These are phyloP conservation scores for Lablab purpureus DNA, from an alignment of 306 rosid genomes.

Conservation along the genomic window DNA sequence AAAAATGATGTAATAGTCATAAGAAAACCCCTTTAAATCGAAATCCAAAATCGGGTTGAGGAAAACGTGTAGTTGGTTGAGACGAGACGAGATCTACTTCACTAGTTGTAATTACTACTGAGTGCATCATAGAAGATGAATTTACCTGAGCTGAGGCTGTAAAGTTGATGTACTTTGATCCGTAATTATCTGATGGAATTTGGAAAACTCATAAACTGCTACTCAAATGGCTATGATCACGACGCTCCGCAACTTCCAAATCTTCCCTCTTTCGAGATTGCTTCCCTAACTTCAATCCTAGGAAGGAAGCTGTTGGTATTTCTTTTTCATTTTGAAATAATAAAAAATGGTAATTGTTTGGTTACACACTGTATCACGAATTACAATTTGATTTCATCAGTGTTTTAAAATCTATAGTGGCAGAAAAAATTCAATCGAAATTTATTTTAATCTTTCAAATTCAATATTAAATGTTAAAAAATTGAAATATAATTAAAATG, in stretches of 20 bases:
- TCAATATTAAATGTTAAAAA: too few relatives aligned
- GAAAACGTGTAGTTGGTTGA: neutral
- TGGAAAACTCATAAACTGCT: neutral
- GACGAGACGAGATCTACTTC: slow-evolving; percentile 4
- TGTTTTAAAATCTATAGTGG: too few relatives aligned
- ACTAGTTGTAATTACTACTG: neutral
- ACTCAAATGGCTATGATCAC: neutral
- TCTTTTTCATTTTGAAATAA: too few relatives aligned
- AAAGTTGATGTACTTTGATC: slow-evolving; percentile 32
- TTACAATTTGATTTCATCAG: too few relatives aligned
- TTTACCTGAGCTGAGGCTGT: slow-evolving; percentile 22
- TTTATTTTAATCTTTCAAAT: too few relatives aligned
- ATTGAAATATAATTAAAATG: too few relatives aligned
- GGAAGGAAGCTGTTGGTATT: too few relatives aligned
- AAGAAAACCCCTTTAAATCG: slow-evolving; percentile 13
- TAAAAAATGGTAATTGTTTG: too few relatives aligned
- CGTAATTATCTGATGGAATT: slow-evolving; percentile 19
- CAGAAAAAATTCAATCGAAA: too few relatives aligned
- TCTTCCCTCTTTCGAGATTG: too few relatives aligned
- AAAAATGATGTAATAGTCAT: slow-evolving; percentile 20
- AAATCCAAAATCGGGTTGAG: neutral
- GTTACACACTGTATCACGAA: too few relatives aligned
- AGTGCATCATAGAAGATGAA: neutral
- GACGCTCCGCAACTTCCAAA: neutral
- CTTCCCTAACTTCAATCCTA: too few relatives aligned